Evolutionary conservation across 768 basidiomycete genomes (phyloP).

Genomic region (Dioszegia hungarica): DNA sequence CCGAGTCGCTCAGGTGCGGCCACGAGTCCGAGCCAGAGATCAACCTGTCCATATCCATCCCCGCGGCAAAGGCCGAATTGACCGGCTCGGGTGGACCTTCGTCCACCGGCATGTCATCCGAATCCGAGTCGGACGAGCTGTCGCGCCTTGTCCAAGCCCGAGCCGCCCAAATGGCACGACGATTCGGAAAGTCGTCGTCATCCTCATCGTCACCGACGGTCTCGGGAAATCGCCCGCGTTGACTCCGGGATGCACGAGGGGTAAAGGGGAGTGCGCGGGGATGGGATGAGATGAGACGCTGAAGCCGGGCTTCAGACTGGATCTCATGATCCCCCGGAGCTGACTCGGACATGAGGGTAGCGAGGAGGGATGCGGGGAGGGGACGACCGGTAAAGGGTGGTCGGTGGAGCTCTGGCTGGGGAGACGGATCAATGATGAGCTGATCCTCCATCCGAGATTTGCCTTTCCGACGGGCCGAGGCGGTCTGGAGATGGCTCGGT

Average conservation of each 20-base stretch:
- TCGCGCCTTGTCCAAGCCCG: slow-evolving; percentile 22
- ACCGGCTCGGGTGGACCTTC: slow-evolving; percentile 29
- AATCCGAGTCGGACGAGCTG: slow-evolving; percentile 30
- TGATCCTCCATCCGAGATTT: slow-evolving; percentile 33
- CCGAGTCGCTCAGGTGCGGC: slow-evolving; percentile 10
- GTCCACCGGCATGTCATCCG: slow-evolving; percentile 27
- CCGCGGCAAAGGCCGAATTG: slow-evolving; percentile 40
- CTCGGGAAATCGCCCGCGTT: slow-evolving; percentile 39
- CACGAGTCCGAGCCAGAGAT: background rate
- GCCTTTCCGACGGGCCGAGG: slow-evolving; percentile 27
- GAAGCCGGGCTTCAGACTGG: slow-evolving; percentile 39
- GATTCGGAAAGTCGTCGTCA: slow-evolving; percentile 25
- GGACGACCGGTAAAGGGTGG: slow-evolving; percentile 31
- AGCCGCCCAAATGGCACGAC: slow-evolving; percentile 15
- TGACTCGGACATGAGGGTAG: slow-evolving; percentile 38
- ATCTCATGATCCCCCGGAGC: slow-evolving; percentile 41
- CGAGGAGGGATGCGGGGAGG: slow-evolving; percentile 32
- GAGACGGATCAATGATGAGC: background rate
- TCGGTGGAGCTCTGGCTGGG: background rate
- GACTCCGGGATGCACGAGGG: slow-evolving; percentile 25
- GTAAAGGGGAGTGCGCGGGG: slow-evolving; percentile 35
- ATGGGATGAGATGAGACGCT: slow-evolving; percentile 35
- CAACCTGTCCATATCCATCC: slow-evolving; percentile 42
- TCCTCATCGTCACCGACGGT: slow-evolving; percentile 41
- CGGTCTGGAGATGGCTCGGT: slow-evolving; percentile 25